Evolutionary conservation across 1,139 yeast species (phyloP).

Genomic region (Arxiozyma telluris): DNA sequence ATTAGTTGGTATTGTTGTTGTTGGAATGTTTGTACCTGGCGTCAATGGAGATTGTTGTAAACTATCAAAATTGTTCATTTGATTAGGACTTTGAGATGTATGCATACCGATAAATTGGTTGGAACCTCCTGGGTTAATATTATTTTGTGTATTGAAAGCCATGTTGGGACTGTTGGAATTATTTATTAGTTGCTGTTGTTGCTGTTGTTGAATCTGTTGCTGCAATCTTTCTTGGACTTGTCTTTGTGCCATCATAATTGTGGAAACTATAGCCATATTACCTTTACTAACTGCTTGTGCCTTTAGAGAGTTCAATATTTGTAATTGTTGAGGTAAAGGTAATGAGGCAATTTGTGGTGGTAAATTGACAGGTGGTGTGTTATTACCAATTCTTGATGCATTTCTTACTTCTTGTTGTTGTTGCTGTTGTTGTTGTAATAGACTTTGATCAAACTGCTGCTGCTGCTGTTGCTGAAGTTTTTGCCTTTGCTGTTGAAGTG

Average conservation of each 20-base stretch:
- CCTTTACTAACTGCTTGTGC: slow-evolving; percentile 29
- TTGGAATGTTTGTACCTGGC: not conserved
- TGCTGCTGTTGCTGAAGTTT: slow-evolving; percentile 33
- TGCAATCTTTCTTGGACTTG: slow-evolving; percentile 24
- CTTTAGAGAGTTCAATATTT: slow-evolving; percentile 24
- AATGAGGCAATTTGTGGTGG: slow-evolving; percentile 31
- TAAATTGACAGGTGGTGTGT: slow-evolving; percentile 17
- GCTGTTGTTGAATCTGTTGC: slow-evolving; percentile 19
- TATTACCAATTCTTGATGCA: not conserved
- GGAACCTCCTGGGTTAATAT: not conserved
- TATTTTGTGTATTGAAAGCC: not conserved
- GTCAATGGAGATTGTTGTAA: not conserved
- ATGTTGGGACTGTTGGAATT: not conserved
- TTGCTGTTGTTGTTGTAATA: slow-evolving; percentile 1
- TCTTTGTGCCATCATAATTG: slow-evolving; percentile 36
- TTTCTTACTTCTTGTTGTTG: slow-evolving; percentile 24
- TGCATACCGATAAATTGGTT: not conserved
- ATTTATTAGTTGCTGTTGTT: slow-evolving; percentile 12
- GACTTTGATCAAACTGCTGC: slow-evolving; percentile 3
- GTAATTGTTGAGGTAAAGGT: slow-evolving; percentile 29
- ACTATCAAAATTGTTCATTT: not conserved
- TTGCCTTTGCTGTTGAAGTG: slow-evolving; percentile 2
- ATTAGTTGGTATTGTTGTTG: not conserved
- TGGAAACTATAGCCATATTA: slow-evolving; percentile 28
- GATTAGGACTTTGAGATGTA: not conserved